Evolutionary conservation across 352 stramenopile genomes (phyloP).

Genomic region (Globisporangium solare): DNA sequence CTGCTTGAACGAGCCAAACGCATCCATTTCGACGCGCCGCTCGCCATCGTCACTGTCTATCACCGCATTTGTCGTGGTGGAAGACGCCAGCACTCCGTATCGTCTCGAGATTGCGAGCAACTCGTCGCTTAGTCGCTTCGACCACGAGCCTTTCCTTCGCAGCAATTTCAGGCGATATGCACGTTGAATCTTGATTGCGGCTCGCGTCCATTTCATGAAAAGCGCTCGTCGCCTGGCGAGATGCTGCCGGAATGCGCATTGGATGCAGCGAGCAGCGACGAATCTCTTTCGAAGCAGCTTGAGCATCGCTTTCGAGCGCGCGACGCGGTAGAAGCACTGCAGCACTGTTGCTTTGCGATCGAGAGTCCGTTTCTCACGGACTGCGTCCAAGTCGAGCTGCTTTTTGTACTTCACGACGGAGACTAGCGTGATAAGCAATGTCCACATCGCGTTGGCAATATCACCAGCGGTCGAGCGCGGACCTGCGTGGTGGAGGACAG

Average conservation of each 20-base stretch:
- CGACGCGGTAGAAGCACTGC: slow-evolving; percentile 43
- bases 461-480: no score
- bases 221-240: slow-evolving; percentile 45
- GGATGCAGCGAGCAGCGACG: slow-evolving; percentile 35
- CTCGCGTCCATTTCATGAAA: slow-evolving; percentile 46
- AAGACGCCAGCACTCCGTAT: slow-evolving; percentile 22
- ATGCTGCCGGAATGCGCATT: slow-evolving; percentile 65
- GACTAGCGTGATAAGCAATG: slow-evolving; percentile 21
- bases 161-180: slow-evolving; percentile 49
- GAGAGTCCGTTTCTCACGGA: slow-evolving; percentile 18
- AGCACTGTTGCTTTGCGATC: slow-evolving; percentile 25
- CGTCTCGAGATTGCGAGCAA: slow-evolving; percentile 37
- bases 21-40: slow-evolving; percentile 48
- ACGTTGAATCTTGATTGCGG: slow-evolving; percentile 48
- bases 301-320: slow-evolving; percentile 22
- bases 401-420: slow-evolving; percentile 55
- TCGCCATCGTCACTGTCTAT: slow-evolving; percentile 2
- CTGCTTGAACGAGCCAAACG: slow-evolving; percentile 53
- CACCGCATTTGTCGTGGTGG: slow-evolving; percentile 1
- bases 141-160: slow-evolving; percentile 28
- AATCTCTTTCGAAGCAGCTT: slow-evolving; percentile 25
- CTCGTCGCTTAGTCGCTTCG: slow-evolving; percentile 39
- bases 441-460: slow-evolving; percentile 17
- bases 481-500: no score
- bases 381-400: slow-evolving; percentile 28